These are phyloP conservation scores for Drosera capensis DNA, from an alignment of 148 eudicot genomes.

Conservation along the genomic window DNA sequence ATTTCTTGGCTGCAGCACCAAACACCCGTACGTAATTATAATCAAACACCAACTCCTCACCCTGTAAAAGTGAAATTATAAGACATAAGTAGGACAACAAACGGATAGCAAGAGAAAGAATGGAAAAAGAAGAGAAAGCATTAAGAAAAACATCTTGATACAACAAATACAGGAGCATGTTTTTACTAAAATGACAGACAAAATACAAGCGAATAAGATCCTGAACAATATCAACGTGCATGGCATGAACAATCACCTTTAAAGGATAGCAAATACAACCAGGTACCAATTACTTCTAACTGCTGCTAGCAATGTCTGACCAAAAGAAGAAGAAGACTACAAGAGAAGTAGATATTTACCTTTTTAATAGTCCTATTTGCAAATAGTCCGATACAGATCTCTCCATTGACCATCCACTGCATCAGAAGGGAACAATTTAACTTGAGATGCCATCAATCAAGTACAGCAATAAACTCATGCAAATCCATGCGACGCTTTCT, in stretches of 20 bases:
- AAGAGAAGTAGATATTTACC: conserved; percentile 26
- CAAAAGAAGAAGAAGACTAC: neutral
- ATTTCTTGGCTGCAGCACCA: conserved; percentile 99
- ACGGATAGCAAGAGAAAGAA: neutral
- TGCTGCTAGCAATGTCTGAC: too few relatives aligned
- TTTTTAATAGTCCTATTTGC: conserved; percentile 61
- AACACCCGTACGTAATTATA: conserved; percentile 96
- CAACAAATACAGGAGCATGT: too few relatives aligned
- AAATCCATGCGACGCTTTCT: too few relatives aligned
- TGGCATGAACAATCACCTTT: too few relatives aligned
- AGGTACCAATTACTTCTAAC: too few relatives aligned
- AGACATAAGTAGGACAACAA: neutral
- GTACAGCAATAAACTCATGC: neutral
- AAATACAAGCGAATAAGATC: neutral
- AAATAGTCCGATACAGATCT: conserved; percentile 91
- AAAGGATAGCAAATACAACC: too few relatives aligned
- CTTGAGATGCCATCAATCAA: neutral
- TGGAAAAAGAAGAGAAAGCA: neutral
- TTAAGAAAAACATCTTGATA: too few relatives aligned
- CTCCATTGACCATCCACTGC: conserved; percentile 99
- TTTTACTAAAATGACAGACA: neutral
- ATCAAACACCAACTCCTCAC: conserved; percentile 91
- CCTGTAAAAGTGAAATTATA: conserved; percentile 28
- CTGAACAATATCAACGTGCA: too few relatives aligned
- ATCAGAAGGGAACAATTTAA: conserved; percentile 2